These are phyloP conservation scores for Magnolia kwangsiensis DNA, from an alignment of 164 flowering plant genomes.

Conservation along the genomic window DNA sequence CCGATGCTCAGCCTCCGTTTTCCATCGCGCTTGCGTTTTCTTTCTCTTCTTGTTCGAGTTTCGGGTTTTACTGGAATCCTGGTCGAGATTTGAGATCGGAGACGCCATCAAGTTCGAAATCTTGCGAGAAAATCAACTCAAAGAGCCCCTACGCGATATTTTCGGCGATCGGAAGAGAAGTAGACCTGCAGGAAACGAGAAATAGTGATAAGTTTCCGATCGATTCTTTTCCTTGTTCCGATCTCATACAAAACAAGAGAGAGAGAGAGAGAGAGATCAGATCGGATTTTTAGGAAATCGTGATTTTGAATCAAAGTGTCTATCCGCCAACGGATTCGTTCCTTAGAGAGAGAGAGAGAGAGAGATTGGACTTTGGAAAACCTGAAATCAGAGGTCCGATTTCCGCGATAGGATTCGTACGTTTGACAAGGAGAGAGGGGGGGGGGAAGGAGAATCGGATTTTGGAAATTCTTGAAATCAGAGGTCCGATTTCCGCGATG, in stretches of 20 bases:
- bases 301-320: too few relatives aligned
- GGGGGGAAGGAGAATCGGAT: constrained; percentile 5
- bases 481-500: not conserved
- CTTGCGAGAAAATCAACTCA: not conserved
- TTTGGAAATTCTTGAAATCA: not conserved
- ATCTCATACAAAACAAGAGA: not conserved
- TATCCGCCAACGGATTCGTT: too few relatives aligned
- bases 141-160: not conserved
- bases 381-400: not conserved
- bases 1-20: constrained; percentile 39
- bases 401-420: not conserved
- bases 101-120: constrained; percentile 8
- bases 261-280: not conserved
- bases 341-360: not conserved
- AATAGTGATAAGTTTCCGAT: not conserved
- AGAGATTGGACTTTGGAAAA: constrained; percentile 4
- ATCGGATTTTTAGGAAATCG: too few relatives aligned
- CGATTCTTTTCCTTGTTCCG: not conserved
- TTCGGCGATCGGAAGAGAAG: not conserved
- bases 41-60: constrained; percentile 15
- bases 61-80: constrained; percentile 8
- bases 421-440: not conserved
- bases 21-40: constrained; percentile 22
- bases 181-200: not conserved
- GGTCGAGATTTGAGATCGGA: constrained; percentile 13